Percentiles rank a stretch among this genome's conserved stretches.
Evolutionary conservation across 345 rosid species (phyloP).

Genomic region (Eucalyptus urophylla): DNA sequence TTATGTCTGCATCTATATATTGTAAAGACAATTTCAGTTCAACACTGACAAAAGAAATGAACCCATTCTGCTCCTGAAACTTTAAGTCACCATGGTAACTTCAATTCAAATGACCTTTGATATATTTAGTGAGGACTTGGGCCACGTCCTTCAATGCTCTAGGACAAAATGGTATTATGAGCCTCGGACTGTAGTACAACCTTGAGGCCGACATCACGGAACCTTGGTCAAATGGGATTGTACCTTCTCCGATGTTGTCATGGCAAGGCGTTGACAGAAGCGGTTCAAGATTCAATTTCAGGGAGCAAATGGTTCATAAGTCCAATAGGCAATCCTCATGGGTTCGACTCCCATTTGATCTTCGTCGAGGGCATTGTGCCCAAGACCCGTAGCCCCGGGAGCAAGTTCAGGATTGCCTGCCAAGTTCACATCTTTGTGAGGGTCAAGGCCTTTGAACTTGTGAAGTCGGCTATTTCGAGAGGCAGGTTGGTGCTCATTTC

Average conservation of each 20-base stretch:
- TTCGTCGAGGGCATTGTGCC: conserved; percentile 65
- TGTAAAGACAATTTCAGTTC: background rate
- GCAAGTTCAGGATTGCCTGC: conserved; percentile 35
- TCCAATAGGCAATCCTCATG: background rate
- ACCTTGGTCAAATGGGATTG: background rate
- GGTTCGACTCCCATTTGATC: conserved; percentile 24
- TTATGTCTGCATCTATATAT: background rate
- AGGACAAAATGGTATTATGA: background rate
- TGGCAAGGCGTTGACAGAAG: background rate
- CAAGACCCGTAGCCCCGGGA: conserved; percentile 21
- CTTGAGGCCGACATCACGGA: background rate
- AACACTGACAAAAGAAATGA: background rate
- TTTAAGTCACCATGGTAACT: background rate
- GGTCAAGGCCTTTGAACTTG: conserved; percentile 11
- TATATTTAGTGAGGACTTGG: background rate
- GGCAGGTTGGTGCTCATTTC: conserved; percentile 45
- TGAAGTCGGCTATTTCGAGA: conserved; percentile 13
- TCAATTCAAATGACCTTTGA: background rate
- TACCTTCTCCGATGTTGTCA: background rate
- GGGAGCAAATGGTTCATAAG: background rate
- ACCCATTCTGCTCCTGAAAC: background rate
- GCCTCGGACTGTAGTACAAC: background rate
- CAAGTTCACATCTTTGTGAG: conserved; percentile 57
- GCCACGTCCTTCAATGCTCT: background rate
- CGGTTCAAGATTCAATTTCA: background rate